Conservation (phyloP, 2,329 filamentous ascomycete species). For the Aspergillus sclerotialis region DNA sequence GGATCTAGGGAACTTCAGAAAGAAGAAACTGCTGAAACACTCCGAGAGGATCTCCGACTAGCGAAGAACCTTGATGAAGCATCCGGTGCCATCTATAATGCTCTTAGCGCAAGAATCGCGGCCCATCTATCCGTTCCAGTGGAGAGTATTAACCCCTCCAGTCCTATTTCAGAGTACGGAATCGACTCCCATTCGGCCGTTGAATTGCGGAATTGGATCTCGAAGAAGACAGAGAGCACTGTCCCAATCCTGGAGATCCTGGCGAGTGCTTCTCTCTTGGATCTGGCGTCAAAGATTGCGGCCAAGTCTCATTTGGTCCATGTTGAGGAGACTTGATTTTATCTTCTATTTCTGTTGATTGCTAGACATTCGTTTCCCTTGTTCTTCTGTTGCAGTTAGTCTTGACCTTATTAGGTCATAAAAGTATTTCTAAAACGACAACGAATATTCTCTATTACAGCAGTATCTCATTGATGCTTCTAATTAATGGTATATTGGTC, state of each 20-base stretch:
- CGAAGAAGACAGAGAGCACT: constrained; percentile 24
- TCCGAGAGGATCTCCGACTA: constrained; percentile 8
- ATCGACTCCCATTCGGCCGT: constrained; percentile 41
- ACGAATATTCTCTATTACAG: too few species aligned
- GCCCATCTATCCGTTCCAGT: constrained; percentile 11
- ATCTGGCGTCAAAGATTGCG: constrained; percentile 16
- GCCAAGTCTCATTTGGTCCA: constrained; percentile 5
- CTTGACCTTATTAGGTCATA: too few species aligned
- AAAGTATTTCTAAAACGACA: too few species aligned
- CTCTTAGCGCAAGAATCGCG: constrained; percentile 13
- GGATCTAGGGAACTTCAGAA: background rate
- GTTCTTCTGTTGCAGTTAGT: too few species aligned
- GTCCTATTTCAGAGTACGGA: constrained; percentile 28
- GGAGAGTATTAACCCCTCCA: constrained; percentile 14
- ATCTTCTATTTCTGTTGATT: background rate
- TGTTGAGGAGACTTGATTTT: background rate
- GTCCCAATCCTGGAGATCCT: constrained; percentile 22
- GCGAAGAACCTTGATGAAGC: constrained; percentile 13
- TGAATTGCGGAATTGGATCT: constrained; percentile 39
- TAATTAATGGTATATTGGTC: too few species aligned
- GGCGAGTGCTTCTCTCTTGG: constrained; percentile 15
- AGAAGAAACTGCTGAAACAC: background rate
- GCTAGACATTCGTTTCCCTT: too few species aligned
- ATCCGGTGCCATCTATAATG: constrained; percentile 7
- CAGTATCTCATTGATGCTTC: too few species aligned